Base-by-base conservation (phyloP, 2,329 filamentous ascomycete species). In the Sporothrix pseudoabietina region DNA sequence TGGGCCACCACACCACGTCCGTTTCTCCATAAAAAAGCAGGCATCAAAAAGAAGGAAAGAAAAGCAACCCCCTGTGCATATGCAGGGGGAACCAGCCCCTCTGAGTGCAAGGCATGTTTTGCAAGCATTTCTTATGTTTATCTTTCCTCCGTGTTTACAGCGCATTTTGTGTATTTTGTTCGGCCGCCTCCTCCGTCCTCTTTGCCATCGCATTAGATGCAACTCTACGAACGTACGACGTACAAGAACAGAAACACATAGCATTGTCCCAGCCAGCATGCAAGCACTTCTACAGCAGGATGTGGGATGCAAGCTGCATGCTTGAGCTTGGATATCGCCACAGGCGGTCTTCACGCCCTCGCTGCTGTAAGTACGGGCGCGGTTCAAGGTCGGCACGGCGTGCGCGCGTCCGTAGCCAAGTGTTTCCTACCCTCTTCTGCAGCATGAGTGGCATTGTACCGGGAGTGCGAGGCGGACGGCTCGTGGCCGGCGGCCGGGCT, bases 1-100 rank as follows among this genome's bases (percentile, higher is more conserved):
- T 44, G 10, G 39, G 39, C 19, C n/a, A 26, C n/a, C 41, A 35
- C 35, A 35, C 35, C 35, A 35, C 35, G 7, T 9, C 44, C 41
- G 14, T 68, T n/a, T 68, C 65, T 68, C 44, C 44, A 68, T 68
- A 68, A 52, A 44, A 16, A 19, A 22, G 44, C 26, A 52, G 44
- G 26, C 44, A 52, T 35, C 3, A 44, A 26, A 68, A 32, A 30
- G 9, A 30, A 49, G 41, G 41, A 47, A 32, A 66, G 26, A 44
- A 69, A 69, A 54, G 3, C 10, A 26, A 12, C 65, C 47, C 47
- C 47, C 12, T 30, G 47, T 69, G 19, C 63, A 47, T 69, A 55
- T 69, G 66, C 66, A 69, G 47, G 66, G 66, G 66, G 4, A 49
- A 68, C 12, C 39, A 26, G 55, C 41, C 30, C 55, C 14, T 19